A percentile compares a stretch with the other conserved stretches of the same genome.
These are phyloP conservation scores for Rhynchosporium secalis DNA, from an alignment of 2,329 filamentous ascomycete species.

Conservation along the genomic window DNA sequence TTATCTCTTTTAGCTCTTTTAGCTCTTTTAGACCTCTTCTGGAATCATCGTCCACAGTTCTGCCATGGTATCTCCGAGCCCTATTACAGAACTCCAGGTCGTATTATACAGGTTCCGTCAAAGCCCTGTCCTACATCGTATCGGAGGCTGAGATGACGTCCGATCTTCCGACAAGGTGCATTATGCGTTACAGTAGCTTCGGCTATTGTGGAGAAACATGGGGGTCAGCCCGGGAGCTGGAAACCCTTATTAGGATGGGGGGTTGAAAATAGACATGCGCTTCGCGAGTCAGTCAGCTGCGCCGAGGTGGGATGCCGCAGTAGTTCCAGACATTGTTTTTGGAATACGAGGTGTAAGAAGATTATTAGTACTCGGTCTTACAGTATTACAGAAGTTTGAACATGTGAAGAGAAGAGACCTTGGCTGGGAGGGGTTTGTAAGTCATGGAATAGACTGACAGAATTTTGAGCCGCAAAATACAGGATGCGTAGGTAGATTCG, in stretches of 20 bases:
- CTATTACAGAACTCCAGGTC: neutral
- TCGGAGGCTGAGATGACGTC: slow-evolving; percentile 11
- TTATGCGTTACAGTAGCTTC: neutral
- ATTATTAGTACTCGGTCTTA: no score
- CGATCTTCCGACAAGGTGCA: neutral
- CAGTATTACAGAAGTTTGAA: no score
- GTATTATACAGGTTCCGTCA: neutral
- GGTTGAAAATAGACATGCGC: slow-evolving; percentile 2
- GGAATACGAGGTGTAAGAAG: neutral
- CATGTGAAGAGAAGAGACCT: no score
- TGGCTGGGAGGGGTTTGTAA: no score
- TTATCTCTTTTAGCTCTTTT: no score
- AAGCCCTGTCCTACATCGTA: neutral
- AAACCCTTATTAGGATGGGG: neutral
- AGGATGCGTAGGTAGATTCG: no score
- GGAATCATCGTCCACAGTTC: no score
- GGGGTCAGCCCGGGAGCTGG: neutral
- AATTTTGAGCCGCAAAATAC: no score
- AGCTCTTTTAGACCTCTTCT: no score
- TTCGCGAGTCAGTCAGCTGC: neutral
- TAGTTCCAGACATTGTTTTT: neutral
- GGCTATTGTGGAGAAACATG: neutral
- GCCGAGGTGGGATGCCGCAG: neutral
- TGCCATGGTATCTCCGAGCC: neutral
- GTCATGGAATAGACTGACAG: no score